phyloP scores from a whole-genome alignment of 805 yeast genomes.

The Metschnikowia continentalis region DNA sequence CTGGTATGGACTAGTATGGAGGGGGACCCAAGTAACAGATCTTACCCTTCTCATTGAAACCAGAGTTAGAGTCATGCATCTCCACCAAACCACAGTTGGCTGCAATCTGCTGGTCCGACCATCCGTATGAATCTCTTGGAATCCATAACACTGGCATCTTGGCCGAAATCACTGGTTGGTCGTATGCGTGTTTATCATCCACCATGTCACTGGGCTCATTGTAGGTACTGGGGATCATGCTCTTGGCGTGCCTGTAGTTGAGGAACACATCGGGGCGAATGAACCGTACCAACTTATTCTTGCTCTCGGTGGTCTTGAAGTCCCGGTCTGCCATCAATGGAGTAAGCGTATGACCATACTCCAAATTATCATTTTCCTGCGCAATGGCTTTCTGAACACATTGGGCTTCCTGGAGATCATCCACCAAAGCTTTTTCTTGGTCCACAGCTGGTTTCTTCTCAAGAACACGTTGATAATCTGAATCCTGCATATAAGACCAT shows the following conservation, averaged over 20 bases:
- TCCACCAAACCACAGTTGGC: constrained; percentile 52
- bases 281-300: constrained; percentile 47
- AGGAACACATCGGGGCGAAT: constrained; percentile 59
- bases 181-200: constrained; percentile 62
- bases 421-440: constrained; percentile 10
- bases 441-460: constrained; percentile 15
- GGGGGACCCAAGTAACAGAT: constrained; percentile 31
- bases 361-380: constrained; percentile 17
- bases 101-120: constrained; percentile 58
- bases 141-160: constrained; percentile 82
- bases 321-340: constrained; percentile 73
- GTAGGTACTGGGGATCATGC: constrained; percentile 33
- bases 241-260: constrained; percentile 36
- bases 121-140: constrained; percentile 85
- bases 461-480: constrained; percentile 35
- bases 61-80: constrained; percentile 66
- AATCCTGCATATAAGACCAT: constrained; percentile 43
- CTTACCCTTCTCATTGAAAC: constrained; percentile 39
- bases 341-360: constrained; percentile 23
- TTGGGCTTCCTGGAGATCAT: constrained; percentile 19
- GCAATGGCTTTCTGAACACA: constrained; percentile 15
- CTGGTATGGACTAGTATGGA: constrained; percentile 18
- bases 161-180: constrained; percentile 68
- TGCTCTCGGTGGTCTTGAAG: constrained; percentile 28
- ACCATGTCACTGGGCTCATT: constrained; percentile 37